Evolutionary conservation across 2,329 filamentous ascomycete genomes (phyloP), one percentile per base, ranked within the genome.

Genomic region (Lasiodiplodia theobromae): DNA sequence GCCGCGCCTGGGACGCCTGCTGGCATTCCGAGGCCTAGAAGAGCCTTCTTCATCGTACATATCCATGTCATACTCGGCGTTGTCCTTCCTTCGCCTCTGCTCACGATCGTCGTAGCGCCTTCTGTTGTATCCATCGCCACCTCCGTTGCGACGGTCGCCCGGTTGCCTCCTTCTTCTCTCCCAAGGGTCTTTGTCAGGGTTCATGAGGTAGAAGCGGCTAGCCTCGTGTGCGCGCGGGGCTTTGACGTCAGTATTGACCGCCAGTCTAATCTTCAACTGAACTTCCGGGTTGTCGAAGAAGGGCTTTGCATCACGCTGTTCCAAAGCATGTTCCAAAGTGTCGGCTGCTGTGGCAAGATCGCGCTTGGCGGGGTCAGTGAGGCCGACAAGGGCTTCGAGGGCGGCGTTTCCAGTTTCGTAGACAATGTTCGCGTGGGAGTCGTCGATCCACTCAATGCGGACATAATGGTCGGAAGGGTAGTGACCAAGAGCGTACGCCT

Each of bases 391-490:
- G 23, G 88, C 88, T 64, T 83, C 78, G 5, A 83, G 74, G 2
- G 88, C 89, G 14, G 85, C 80, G 54, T 86, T 82, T 14, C 83
- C 76, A 44, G 82, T 84, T 68, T 84, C 83, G 81, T 96, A 98
- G 65, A 97, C 80, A 66, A 97, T 84, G 77, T 98, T 98, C 71
- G 93, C 93, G 0, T 93, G 95, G 7, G 88, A 90, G 79, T 99
- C 96, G 78, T 98, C 93, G 72, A 99, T 93, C 96, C 96, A 99
- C 81, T 98, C 94, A 71, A 97, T 85, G 70, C 87, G 86, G 68
- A 87, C 83, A 68, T 89, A 83, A 65, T 82, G 76, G 67, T 85
- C 83, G 16, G 80, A 77, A 44, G 85, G 82, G 74, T 87, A 93
- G 78, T 96, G 87, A 71, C 92, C 86, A 58, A 84, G 81, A 10